Base-by-base conservation (phyloP, 2,329 filamentous ascomycete genomes). In the Pseudogymnoascus sp. region DNA sequence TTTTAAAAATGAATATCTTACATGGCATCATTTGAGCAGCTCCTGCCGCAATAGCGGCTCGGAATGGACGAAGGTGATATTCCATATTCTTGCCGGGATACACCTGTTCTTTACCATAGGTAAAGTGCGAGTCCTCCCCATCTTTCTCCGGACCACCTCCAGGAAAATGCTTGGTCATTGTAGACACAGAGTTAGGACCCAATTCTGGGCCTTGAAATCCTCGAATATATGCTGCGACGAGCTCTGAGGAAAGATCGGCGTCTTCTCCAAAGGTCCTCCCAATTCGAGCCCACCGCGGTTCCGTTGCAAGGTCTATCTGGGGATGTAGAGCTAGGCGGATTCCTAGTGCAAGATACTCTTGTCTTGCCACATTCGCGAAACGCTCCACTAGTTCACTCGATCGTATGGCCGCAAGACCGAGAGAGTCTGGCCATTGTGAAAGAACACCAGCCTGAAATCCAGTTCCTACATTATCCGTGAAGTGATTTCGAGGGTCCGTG, bases 31-130 rank as follows among this genome's bases (percentile, higher is more conserved):
- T 82, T 65, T 82, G 80, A 1, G 79, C 70, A 0, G 79, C 76
- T 14, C 80, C 79, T 1, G 78, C 79, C 1, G 75, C 77, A 38
- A 82, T 80, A 7, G 80, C 79, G 0, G 78, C 79, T 53, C 75
- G 78, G 73, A 82, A 82, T 0, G 80, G 79, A 16, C 77, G 78
- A 12, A 82, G 71, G 63, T 82, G 80, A 63, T 82, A 75, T 1
- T 82, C 79, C 8, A 81, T 73, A 64, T 82, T 82, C 40, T 77
- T 69, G 1, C 80, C 81, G 0, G 81, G 81, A 59, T 82, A 84
- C 0, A 77, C 78, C 10, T 36, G 34, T 36, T 36, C 34, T 36
- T 36, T 36, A 11, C 34, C 34, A 36, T 36, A 36, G 8, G 31
- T 36, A 11, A 36, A 36, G 34, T 36, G 34, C 34, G 34, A 36